These are phyloP conservation scores for Calycina marina DNA, from an alignment of 2,329 filamentous ascomycete genomes.

Conservation along the genomic window DNA sequence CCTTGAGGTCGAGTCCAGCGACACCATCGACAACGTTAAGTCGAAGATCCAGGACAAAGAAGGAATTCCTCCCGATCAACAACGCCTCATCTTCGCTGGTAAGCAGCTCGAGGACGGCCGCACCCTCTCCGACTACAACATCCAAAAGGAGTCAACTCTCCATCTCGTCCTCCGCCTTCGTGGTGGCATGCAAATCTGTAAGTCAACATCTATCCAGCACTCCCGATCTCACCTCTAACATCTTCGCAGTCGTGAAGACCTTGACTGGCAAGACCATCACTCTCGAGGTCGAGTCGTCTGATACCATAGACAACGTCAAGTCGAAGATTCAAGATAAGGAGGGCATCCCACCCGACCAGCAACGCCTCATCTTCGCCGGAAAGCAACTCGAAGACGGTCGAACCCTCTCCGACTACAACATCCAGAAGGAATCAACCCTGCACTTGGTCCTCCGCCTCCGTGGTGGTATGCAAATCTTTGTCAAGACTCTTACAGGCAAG, in stretches of 20 bases:
- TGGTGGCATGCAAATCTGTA: slow-evolving; percentile 73
- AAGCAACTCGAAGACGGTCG: slow-evolving; percentile 91
- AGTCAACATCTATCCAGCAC: slow-evolving; percentile 33
- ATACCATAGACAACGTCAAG: slow-evolving; percentile 99
- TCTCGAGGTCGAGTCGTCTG: slow-evolving; percentile 98
- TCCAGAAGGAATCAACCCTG: slow-evolving; percentile 79
- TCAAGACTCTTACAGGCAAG: slow-evolving; percentile 57
- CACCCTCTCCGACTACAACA: slow-evolving; percentile 85
- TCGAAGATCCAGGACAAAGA: slow-evolving; percentile 97
- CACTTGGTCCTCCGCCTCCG: slow-evolving; percentile 70
- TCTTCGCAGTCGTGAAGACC: slow-evolving; percentile 55
- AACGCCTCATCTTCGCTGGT: slow-evolving; percentile 89
- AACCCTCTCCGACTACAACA: slow-evolving; percentile 90
- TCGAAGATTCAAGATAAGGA: slow-evolving; percentile 87
- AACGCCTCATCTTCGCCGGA: slow-evolving; percentile 83
- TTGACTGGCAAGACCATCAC: slow-evolving; percentile 91
- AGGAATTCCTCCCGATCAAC: slow-evolving; percentile 89
- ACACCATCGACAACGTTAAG: slow-evolving; percentile 99
- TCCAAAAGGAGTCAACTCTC: slow-evolving; percentile 82
- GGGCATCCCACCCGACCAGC: slow-evolving; percentile 88
- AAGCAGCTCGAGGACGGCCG: slow-evolving; percentile 95
- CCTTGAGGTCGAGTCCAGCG: slow-evolving; percentile 99
- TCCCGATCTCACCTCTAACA: slow-evolving; percentile 32
- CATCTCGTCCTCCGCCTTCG: slow-evolving; percentile 77
- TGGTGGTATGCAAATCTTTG: slow-evolving; percentile 67